Conservation (phyloP, 1,139 yeast species). For the Sugiyamaella sp. region DNA sequence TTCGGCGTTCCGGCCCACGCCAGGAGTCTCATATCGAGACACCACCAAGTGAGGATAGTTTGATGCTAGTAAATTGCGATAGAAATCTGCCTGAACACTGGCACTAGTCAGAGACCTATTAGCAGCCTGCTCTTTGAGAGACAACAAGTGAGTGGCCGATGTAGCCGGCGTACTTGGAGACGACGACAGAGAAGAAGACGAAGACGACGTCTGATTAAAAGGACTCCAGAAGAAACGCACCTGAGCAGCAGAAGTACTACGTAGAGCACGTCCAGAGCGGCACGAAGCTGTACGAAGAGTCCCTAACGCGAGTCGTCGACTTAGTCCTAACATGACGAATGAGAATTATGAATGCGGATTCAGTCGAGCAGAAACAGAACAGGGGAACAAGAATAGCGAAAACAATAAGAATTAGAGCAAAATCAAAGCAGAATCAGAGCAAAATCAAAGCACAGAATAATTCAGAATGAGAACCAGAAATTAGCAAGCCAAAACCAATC, state of each 20-base stretch:
- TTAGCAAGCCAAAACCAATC: background rate
- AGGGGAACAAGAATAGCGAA: no score
- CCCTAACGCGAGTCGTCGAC: background rate
- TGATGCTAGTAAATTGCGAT: conserved; percentile 66
- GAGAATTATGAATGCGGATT: no score
- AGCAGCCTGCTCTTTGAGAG: conserved; percentile 70
- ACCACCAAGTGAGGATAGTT: conserved; percentile 93
- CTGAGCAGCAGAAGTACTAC: background rate
- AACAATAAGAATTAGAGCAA: background rate
- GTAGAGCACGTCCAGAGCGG: background rate
- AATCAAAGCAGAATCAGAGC: background rate
- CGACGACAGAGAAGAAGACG: background rate
- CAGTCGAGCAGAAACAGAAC: no score
- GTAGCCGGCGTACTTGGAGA: conserved; percentile 4
- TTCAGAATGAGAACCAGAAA: background rate
- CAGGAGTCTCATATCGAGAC: conserved; percentile 88
- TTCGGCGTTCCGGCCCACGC: conserved; percentile 78
- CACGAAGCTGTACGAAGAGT: background rate
- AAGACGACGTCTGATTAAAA: conserved; percentile 9
- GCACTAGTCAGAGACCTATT: conserved; percentile 72
- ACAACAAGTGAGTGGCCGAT: conserved; percentile 22
- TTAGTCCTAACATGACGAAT: no score
- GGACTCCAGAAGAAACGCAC: conserved; percentile 15
- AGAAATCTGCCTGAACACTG: conserved; percentile 76
- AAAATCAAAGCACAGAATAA: background rate